Base-by-base conservation (phyloP, 2,329 filamentous ascomycete species). In the Penicillium sp. region DNA sequence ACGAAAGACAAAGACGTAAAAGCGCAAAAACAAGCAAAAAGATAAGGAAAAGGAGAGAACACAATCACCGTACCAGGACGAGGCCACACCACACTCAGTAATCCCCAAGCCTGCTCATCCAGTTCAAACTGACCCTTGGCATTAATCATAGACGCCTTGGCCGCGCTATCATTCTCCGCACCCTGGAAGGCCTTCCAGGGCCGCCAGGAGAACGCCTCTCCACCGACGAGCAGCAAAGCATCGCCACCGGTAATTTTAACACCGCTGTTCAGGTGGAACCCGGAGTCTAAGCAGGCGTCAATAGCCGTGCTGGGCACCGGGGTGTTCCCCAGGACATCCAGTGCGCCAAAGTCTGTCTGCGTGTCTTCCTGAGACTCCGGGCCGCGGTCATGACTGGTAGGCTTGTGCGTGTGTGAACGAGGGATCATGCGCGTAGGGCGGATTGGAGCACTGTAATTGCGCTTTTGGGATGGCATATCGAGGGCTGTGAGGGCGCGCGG, bases 131-230 rank as follows among this genome's bases (percentile, higher is more conserved):
- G 91, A 0, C 92, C 91, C 76, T 90, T 93, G 51, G 76, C 78
- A 76, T 97, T 96, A 58, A 89, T 73, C 70, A 96, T 78, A 60
- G 69, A 77, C 63, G 76, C 76, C 62, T 70, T 79, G 68, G 71
- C 75, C 28, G 52, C 60, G 30, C 46, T 45, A 8, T 76, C 49
- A 58, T 66, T 33, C 63, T 69, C 72, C 78, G 71, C 70, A 71
- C 75, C 70, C 67, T 76, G 60, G 65, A 61, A 38, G 63, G 65
- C 76, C 62, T 85, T 78, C 92, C 94, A 97, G 4, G 95, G 95
- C 73, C 85, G 82, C 95, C 95, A 99, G 54, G 83, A 79, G 75
- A 97, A 98, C 0, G 89, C 93, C 77, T 98, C 93, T 6, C 94
- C 94, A 43, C 87, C 89, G 1, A 97, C 84, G 5, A 99, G 83